Evolutionary conservation across 306 rosid species (phyloP).

Genomic region (Trifolium repens): DNA sequence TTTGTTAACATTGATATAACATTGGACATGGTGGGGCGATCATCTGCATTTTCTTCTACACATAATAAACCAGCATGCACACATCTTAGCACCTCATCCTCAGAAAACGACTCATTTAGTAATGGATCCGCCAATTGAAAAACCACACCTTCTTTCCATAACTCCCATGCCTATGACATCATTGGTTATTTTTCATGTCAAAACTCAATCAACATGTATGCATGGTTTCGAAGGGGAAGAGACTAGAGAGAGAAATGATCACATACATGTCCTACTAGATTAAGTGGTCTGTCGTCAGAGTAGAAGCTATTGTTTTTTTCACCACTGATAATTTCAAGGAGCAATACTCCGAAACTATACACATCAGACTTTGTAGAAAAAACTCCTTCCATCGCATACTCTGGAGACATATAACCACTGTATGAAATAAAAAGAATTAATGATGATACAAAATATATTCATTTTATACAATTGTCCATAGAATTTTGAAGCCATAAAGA

Average conservation of each 20-base stretch:
- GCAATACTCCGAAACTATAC: background rate
- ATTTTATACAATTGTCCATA: too few species aligned
- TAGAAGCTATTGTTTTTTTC: slow-evolving; percentile 38
- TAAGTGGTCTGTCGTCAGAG: background rate
- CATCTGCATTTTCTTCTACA: slow-evolving; percentile 34
- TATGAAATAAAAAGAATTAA: background rate
- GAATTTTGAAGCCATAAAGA: background rate
- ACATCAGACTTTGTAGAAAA: background rate
- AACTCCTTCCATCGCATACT: background rate
- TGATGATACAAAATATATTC: background rate
- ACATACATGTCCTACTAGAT: slow-evolving; percentile 46
- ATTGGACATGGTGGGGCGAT: slow-evolving; percentile 42
- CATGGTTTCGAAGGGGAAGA: background rate
- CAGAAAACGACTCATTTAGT: slow-evolving; percentile 3
- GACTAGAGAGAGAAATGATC: background rate
- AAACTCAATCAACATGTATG: background rate
- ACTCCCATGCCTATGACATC: slow-evolving; percentile 36
- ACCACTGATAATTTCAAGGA: slow-evolving; percentile 46
- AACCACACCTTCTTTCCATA: slow-evolving; percentile 19
- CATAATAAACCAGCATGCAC: slow-evolving; percentile 39
- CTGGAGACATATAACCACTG: background rate
- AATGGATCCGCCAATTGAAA: slow-evolving; percentile 33
- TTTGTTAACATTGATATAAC: slow-evolving; percentile 38
- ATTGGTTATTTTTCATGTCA: background rate
- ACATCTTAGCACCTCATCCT: slow-evolving; percentile 36